Conservation (phyloP, 225 moss, liverwort and hornwort species). For the Anthoceros angustus region DNA sequence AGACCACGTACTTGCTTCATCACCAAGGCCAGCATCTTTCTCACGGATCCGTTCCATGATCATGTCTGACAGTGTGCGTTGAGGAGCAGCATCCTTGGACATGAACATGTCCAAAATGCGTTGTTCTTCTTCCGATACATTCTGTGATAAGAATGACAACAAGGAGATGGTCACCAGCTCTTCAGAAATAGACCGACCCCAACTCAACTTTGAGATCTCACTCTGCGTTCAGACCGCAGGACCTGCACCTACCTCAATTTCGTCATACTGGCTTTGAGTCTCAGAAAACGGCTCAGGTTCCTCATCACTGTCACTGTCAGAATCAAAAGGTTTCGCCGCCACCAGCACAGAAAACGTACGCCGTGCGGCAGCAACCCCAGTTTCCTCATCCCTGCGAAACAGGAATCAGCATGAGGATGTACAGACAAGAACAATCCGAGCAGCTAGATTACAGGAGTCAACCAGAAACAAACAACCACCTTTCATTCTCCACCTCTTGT, state of each 20-base stretch:
- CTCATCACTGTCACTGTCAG: slow-evolving; percentile 54
- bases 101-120: slow-evolving; percentile 68
- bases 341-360: slow-evolving; percentile 50
- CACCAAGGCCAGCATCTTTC: slow-evolving; percentile 35
- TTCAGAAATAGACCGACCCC: not conserved
- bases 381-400: slow-evolving; percentile 63
- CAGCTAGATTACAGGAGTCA: not conserved
- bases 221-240: slow-evolving; percentile 7
- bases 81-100: slow-evolving; percentile 60
- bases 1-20: slow-evolving; percentile 21
- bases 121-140: slow-evolving; percentile 84
- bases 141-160: slow-evolving; percentile 23
- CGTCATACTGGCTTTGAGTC: slow-evolving; percentile 39
- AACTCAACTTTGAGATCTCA: not conserved
- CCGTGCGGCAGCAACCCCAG: slow-evolving; percentile 62
- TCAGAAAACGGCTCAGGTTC: slow-evolving; percentile 57
- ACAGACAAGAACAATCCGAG: not conserved
- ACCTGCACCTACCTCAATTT: slow-evolving; percentile 30
- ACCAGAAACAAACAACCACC: slow-evolving; percentile 17
- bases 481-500: slow-evolving; percentile 72
- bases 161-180: no score
- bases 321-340: slow-evolving; percentile 27
- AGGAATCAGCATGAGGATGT: not conserved
- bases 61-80: slow-evolving; percentile 65
- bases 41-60: slow-evolving; percentile 91